These are phyloP conservation scores for Phytophthora sojae DNA, from an alignment of 352 stramenopile genomes.

Conservation along the genomic window DNA sequence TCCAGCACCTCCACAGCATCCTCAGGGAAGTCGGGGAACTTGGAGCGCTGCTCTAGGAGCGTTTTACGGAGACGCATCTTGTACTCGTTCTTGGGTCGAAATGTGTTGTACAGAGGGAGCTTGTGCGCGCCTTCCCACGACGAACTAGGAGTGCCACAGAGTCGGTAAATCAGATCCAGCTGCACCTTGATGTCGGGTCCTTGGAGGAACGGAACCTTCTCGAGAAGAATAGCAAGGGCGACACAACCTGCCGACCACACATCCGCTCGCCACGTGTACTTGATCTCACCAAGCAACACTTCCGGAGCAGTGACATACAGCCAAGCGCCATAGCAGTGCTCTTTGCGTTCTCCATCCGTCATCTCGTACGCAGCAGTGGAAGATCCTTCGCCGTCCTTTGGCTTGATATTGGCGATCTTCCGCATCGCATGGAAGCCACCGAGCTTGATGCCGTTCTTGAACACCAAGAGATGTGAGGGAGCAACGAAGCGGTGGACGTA, in stretches of 20 bases:
- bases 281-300: conserved; percentile 70
- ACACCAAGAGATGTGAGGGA: conserved; percentile 76
- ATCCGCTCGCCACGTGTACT: conserved; percentile 78
- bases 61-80: conserved; percentile 83
- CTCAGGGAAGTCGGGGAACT: conserved; percentile 59
- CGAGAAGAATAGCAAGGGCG: conserved; percentile 68
- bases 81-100: conserved; percentile 79
- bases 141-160: conserved; percentile 72
- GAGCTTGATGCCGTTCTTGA: conserved; percentile 69
- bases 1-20: conserved; percentile 75
- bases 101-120: conserved; percentile 59
- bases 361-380: conserved; percentile 58
- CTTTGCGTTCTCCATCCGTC: conserved; percentile 82
- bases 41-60: conserved; percentile 67
- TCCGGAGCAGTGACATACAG: conserved; percentile 75
- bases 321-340: conserved; percentile 73
- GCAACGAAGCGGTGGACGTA: conserved; percentile 86
- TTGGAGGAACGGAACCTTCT: conserved; percentile 70
- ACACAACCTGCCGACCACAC: conserved; percentile 82
- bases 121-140: conserved; percentile 63
- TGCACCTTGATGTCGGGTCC: conserved; percentile 70
- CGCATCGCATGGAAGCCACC: conserved; percentile 78
- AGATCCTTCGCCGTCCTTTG: conserved; percentile 41
- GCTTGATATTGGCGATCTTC: conserved; percentile 47
- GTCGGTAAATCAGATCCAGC: conserved; percentile 80